Percentiles rank a stretch among this genome's conserved stretches.
These are phyloP conservation scores for Rubroboletus satanas DNA, from an alignment of 768 basidiomycete genomes.

Conservation along the genomic window DNA sequence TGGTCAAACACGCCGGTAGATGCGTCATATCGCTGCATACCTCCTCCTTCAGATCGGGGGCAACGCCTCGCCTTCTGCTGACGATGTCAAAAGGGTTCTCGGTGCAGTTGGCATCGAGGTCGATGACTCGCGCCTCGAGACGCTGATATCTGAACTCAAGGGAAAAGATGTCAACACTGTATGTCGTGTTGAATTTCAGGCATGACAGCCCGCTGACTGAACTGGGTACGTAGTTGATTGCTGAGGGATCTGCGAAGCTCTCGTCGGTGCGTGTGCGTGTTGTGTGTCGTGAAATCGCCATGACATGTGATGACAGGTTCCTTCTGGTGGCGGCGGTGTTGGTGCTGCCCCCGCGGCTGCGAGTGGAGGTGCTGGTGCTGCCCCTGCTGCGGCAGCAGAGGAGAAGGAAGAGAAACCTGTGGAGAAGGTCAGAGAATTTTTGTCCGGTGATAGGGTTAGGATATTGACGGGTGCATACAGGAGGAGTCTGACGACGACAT, in stretches of 20 bases:
- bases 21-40: constrained; percentile 94
- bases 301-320: constrained; percentile 51
- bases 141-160: constrained; percentile 83
- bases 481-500: constrained; percentile 98
- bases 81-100: constrained; percentile 86
- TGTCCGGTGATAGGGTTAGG: neutral
- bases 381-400: constrained; percentile 58
- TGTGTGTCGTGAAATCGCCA: neutral
- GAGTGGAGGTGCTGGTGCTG: constrained; percentile 43
- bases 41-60: constrained; percentile 95
- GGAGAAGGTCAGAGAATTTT: constrained; percentile 61
- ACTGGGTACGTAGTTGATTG: constrained; percentile 62
- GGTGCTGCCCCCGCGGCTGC: constrained; percentile 48
- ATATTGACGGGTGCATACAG: constrained; percentile 35
- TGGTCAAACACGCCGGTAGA: constrained; percentile 39
- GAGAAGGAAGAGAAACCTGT: constrained; percentile 88
- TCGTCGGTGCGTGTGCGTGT: constrained; percentile 67
- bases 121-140: constrained; percentile 75
- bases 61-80: constrained; percentile 80
- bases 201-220: neutral
- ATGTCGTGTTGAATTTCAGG: constrained; percentile 22
- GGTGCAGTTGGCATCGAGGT: constrained; percentile 82
- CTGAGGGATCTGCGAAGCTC: constrained; percentile 89
- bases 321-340: constrained; percentile 85
- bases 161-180: constrained; percentile 88